phyloP scores from a whole-genome alignment of 2,329 filamentous ascomycete genomes.

The Colletotrichum cuscutae region DNA sequence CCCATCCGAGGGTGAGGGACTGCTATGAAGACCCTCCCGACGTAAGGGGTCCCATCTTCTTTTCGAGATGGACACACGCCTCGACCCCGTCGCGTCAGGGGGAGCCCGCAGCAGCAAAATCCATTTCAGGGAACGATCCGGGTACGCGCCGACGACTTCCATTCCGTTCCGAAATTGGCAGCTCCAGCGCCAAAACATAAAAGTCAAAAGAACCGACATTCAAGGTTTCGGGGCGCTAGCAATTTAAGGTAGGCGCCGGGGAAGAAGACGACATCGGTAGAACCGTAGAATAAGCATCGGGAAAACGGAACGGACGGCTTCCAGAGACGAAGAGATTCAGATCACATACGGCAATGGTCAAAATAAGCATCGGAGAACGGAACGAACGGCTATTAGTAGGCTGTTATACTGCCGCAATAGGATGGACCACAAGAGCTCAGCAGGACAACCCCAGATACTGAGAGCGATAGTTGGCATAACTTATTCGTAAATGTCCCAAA shows the following conservation, averaged over 20 bases:
- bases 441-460: background rate
- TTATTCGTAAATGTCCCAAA: too few species aligned
- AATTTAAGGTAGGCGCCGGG: background rate
- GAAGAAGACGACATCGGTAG: background rate
- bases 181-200: background rate
- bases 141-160: conserved; percentile 10
- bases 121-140: background rate
- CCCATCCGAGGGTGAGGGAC: background rate
- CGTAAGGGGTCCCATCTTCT: background rate
- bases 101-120: too few species aligned
- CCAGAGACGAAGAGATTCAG: background rate
- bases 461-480: too few species aligned
- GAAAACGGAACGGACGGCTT: background rate
- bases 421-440: too few species aligned
- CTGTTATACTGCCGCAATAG: too few species aligned
- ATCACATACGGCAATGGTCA: background rate
- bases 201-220: too few species aligned
- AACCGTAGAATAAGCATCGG: background rate
- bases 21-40: conserved; percentile 7
- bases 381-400: too few species aligned
- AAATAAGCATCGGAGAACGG: background rate
- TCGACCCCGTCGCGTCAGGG: background rate
- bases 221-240: background rate
- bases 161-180: background rate
- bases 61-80: too few species aligned